Conservation (phyloP, 2,329 filamentous ascomycete genomes). For the Trichoderma cornu-damae region DNA sequence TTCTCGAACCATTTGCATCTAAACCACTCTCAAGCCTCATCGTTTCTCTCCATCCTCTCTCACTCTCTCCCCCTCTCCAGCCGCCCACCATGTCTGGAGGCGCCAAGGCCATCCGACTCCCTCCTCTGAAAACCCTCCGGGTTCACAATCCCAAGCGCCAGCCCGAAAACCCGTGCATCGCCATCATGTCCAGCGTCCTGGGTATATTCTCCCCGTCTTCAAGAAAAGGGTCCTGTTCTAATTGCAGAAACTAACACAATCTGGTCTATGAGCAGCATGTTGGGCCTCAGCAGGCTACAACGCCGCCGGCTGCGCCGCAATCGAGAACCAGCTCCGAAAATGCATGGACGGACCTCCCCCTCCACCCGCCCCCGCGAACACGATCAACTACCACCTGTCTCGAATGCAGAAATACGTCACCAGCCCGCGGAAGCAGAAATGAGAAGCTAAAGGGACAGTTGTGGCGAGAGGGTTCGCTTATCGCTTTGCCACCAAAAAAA, state of each 20-base stretch:
- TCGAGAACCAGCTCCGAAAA: slow-evolving; percentile 56
- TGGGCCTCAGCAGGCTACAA: slow-evolving; percentile 76
- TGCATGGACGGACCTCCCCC: slow-evolving; percentile 76
- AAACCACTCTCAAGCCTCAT: not conserved
- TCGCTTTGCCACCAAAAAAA: too few species aligned
- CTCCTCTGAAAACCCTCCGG: slow-evolving; percentile 51
- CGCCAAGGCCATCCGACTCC: slow-evolving; percentile 52
- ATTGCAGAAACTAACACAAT: not conserved
- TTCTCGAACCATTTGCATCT: not conserved
- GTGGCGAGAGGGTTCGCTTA: not conserved
- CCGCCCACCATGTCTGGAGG: slow-evolving; percentile 38
- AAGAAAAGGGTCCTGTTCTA: not conserved
- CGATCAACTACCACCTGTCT: slow-evolving; percentile 87
- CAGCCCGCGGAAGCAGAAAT: slow-evolving; percentile 36
- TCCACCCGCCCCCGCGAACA: slow-evolving; percentile 52
- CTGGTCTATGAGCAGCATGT: slow-evolving; percentile 52
- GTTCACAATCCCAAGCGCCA: slow-evolving; percentile 49
- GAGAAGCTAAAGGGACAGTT: slow-evolving; percentile 1
- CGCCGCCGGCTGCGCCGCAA: slow-evolving; percentile 51
- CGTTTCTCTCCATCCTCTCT: not conserved
- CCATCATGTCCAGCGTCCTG: slow-evolving; percentile 54
- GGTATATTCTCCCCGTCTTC: slow-evolving; percentile 35
- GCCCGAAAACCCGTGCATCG: slow-evolving; percentile 49
- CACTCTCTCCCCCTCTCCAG: not conserved
- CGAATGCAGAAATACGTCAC: slow-evolving; percentile 70